Evolutionary conservation across 2,329 filamentous ascomycete genomes (phyloP), one percentile per base, ranked within the genome.

Genomic region (Leptographium lundbergii): DNA sequence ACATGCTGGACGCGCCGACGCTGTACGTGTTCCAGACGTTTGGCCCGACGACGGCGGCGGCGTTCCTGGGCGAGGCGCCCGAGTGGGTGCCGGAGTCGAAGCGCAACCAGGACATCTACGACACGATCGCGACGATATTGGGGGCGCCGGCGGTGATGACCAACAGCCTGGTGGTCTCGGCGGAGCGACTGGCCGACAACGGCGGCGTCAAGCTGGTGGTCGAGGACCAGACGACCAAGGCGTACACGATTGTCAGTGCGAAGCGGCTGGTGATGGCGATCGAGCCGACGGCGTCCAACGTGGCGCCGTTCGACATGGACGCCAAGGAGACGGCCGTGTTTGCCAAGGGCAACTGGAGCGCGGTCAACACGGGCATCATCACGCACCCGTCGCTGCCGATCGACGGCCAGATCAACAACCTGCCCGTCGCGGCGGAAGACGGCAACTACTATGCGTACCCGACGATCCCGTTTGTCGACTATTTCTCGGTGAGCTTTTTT

Each of bases 21-120:
- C 59, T 81, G 7, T 77, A 77, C 62, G 69, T 77, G 17, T 69
- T 79, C 62, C 74, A 77, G 61, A 67, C 67, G 3, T 72, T 74
- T 55, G 70, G 70, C 6, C 67, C 65, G 11, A 68, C 65, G n/a
- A 71, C 75, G 61, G 65, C 69, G 1, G 65, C 69, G 19, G 67
- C 66, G 3, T 66, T 75, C 24, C 64, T 68, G 48, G 69, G 65
- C 10, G 63, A 61, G 3, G 65, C 67, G 34, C 60, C 67, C 9
- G 65, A 67, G 5, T 72, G 70, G 22, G 67, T 69, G 2, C 69
- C 73, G 1, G 63, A 61, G 0, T 72, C 72, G 7, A 65, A 67
- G 52, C 67, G 68, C 36, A 73, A 75, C 63, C 72, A 73, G 56
- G 69, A 73, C 19, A 59, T 77, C 1, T 77, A 75, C 60, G 69